These are phyloP conservation scores for Pseudogymnoascus sp. DNA, from an alignment of 2,329 filamentous ascomycete genomes.

Conservation along the genomic window DNA sequence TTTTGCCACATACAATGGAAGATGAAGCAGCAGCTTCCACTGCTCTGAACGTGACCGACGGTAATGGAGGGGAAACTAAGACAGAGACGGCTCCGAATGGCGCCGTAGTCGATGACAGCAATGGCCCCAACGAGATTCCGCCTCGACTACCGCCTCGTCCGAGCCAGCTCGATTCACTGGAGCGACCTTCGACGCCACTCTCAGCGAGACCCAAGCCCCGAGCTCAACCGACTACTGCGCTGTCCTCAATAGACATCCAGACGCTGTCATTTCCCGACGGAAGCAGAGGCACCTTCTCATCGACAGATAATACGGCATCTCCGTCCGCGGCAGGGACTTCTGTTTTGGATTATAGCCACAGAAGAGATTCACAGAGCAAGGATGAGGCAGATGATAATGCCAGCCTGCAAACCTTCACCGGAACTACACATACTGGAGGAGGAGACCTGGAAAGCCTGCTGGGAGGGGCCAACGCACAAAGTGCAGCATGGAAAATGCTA, in stretches of 20 bases:
- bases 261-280: slow-evolving; percentile 67
- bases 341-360: slow-evolving; percentile 23
- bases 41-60: background rate
- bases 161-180: background rate
- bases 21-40: slow-evolving; percentile 6
- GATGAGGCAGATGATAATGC: slow-evolving; percentile 42
- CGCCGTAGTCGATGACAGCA: background rate
- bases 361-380: slow-evolving; percentile 13
- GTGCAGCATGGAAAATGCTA: slow-evolving; percentile 61
- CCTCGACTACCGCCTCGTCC: slow-evolving; percentile 39
- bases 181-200: background rate
- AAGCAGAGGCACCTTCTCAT: slow-evolving; percentile 55
- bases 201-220: slow-evolving; percentile 27
- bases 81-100: background rate
- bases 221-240: slow-evolving; percentile 72
- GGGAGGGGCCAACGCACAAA: slow-evolving; percentile 57
- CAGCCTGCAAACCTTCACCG: slow-evolving; percentile 32
- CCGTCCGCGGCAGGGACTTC: slow-evolving; percentile 26
- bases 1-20: slow-evolving; percentile 5
- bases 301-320: slow-evolving; percentile 15
- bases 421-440: slow-evolving; percentile 37
- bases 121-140: slow-evolving; percentile 33
- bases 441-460: slow-evolving; percentile 79
- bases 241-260: slow-evolving; percentile 75
- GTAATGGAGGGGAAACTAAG: background rate